Evolutionary conservation across 164 flowering plant species (phyloP), one percentile per base, ranked within the genome.

Genomic region (Santalum album): DNA sequence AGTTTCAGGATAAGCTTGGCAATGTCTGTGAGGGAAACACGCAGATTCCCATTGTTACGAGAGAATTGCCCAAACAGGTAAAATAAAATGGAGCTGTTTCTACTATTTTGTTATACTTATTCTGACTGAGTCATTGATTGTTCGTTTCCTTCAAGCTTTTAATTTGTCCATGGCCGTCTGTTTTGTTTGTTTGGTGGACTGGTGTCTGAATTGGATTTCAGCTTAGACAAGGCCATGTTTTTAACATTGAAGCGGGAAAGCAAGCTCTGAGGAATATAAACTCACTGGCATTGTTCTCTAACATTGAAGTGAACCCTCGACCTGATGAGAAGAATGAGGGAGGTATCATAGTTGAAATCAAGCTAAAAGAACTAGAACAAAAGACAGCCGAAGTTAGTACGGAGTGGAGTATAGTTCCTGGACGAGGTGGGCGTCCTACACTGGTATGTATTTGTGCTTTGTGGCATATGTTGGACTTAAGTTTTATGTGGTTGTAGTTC

Each of bases 381-480:
- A 86, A 87, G 67, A 75, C 88, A 4, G 95, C 96, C 68, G 99
- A 94, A 78, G 87, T 94, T 60, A 87, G 90, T 59, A 81, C 96
- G 7, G 99, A 90, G 56, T 94, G 99, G 99, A 94, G 95, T 63
- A 87, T 94, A 44, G 97, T 94, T 19, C 99, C 97, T 44, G 96
- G 95, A 15, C 95, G 94, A 36, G 83, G 87, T 56, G 99, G 97
- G 19, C 79, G 87, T 25, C 99, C 99, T 23, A 87, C 99, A 43
- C 63, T 94, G 84, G 99, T 94, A 79, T 45, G 6, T 6, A n/a
- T n/a, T n/a, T n/a, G n/a, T n/a, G n/a, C n/a, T n/a, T n/a, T n/a
- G n/a, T n/a, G n/a, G n/a, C n/a, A n/a, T n/a, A n/a, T n/a, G n/a
- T n/a, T n/a, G n/a, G n/a, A n/a, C n/a, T n/a, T n/a, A n/a, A 12